phyloP scores from a whole-genome alignment of 352 stramenopile genomes.

The Globisporangium cystogenes region DNA sequence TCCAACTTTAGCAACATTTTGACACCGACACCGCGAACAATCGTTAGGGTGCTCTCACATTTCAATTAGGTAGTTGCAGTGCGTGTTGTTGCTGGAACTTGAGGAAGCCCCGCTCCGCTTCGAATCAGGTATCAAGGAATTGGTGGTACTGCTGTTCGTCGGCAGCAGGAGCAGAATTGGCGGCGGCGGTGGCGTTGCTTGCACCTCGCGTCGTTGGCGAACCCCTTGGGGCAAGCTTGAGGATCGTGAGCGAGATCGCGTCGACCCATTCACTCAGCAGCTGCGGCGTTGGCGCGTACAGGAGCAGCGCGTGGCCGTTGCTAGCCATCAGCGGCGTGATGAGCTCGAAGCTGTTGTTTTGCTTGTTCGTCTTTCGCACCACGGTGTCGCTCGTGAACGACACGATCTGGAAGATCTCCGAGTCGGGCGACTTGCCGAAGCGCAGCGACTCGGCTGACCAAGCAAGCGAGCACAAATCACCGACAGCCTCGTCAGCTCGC shows the following conservation, averaged over 20 bases:
- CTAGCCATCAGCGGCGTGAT: constrained; percentile 65
- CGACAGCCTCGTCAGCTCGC: background rate
- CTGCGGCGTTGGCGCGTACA: constrained; percentile 46
- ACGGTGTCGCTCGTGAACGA: constrained; percentile 54
- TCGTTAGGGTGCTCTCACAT: too few species aligned
- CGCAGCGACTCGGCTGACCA: constrained; percentile 46
- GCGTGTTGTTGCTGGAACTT: too few species aligned
- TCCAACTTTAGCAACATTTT: too few species aligned
- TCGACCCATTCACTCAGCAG: constrained; percentile 61
- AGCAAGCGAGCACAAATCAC: constrained; percentile 2
- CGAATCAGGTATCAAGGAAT: too few species aligned
- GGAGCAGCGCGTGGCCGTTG: constrained; percentile 56
- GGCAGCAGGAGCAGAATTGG: too few species aligned
- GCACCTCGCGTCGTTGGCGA: constrained; percentile 1
- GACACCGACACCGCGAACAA: too few species aligned
- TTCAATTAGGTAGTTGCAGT: too few species aligned
- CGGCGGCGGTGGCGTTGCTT: background rate
- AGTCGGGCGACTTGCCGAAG: constrained; percentile 60
- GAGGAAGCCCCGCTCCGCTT: too few species aligned
- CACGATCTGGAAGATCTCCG: constrained; percentile 74
- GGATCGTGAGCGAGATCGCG: constrained; percentile 45
- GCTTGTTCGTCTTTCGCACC: constrained; percentile 63
- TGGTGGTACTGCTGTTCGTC: too few species aligned
- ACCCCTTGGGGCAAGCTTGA: constrained; percentile 7
- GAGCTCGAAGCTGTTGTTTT: constrained; percentile 77